These are phyloP conservation scores for Moniliophthora roreri DNA, from an alignment of 1,284 basidiomycete genomes.

Conservation along the genomic window DNA sequence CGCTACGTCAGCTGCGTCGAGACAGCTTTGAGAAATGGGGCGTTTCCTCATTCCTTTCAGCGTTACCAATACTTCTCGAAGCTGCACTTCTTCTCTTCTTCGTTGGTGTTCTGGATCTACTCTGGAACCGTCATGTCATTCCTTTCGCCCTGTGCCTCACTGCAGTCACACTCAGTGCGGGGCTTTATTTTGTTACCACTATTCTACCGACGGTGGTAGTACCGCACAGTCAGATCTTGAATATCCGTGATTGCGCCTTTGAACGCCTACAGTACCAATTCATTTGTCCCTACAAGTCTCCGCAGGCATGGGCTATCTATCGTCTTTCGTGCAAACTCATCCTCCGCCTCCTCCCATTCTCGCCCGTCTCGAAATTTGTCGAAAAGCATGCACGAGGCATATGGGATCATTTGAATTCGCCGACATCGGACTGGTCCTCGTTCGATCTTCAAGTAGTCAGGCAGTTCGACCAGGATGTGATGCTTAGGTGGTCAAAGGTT, in stretches of 20 bases:
- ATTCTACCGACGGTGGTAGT: neutral
- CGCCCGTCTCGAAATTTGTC: too few relatives aligned
- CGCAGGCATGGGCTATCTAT: neutral
- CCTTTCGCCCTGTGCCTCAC: neutral
- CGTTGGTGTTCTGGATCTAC: conserved; percentile 3
- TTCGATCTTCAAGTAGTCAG: neutral
- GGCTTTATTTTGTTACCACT: conserved; percentile 1
- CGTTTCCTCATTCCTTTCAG: neutral
- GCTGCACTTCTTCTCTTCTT: conserved; percentile 6
- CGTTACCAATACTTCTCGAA: conserved; percentile 7
- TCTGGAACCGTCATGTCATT: neutral
- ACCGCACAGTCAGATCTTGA: neutral
- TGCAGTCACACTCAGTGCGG: neutral
- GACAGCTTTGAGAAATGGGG: conserved; percentile 1
- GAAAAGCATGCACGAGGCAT: neutral
- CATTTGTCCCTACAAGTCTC: conserved; percentile 3
- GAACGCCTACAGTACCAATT: neutral
- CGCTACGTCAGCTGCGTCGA: conserved; percentile 7
- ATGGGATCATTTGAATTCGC: too few relatives aligned
- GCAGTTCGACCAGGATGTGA: neutral
- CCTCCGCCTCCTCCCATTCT: neutral
- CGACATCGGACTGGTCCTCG: neutral
- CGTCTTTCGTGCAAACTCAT: too few relatives aligned
- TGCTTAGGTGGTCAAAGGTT: too few relatives aligned
- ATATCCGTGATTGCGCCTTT: neutral